Conservation (phyloP, 495 filamentous ascomycete species). For the Margaritispora aquatica region DNA sequence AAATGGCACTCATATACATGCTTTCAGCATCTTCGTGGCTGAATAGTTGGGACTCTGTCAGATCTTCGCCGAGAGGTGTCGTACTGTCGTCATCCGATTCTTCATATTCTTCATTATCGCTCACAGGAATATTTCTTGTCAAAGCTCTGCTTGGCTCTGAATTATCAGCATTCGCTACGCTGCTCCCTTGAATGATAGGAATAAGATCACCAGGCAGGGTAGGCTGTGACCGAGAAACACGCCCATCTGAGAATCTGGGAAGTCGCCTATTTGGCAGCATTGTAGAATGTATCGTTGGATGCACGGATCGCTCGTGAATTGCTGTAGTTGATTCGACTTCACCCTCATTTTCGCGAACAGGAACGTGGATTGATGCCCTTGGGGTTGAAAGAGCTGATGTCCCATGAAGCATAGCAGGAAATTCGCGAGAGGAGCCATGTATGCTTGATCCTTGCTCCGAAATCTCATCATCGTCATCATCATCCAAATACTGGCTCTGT, state of each 20-base stretch:
- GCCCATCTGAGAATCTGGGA: constrained; percentile 12
- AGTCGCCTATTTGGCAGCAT: constrained; percentile 16
- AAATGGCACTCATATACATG: constrained; percentile 77
- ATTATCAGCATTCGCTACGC: neutral
- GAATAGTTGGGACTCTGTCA: constrained; percentile 71
- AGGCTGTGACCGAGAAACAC: constrained; percentile 21
- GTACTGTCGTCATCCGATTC: constrained; percentile 13
- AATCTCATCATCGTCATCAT: constrained; percentile 24
- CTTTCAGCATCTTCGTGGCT: constrained; percentile 90
- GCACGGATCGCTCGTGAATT: neutral
- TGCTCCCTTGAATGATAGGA: neutral
- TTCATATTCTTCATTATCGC: constrained; percentile 8
- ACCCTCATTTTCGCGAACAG: neutral
- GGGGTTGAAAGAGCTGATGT: constrained; percentile 17
- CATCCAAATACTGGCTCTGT: constrained; percentile 33
- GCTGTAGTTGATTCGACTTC: neutral
- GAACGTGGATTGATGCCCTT: constrained; percentile 10
- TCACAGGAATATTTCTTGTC: neutral
- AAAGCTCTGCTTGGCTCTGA: neutral
- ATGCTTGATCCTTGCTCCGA: neutral
- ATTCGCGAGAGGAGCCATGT: neutral
- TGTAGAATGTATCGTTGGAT: constrained; percentile 15
- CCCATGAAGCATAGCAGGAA: neutral
- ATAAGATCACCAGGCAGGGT: neutral
- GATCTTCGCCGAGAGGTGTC: constrained; percentile 21